Conservation (phyloP, 371 early-diverging fungal species). For the Sporodiniella umbellata region DNA sequence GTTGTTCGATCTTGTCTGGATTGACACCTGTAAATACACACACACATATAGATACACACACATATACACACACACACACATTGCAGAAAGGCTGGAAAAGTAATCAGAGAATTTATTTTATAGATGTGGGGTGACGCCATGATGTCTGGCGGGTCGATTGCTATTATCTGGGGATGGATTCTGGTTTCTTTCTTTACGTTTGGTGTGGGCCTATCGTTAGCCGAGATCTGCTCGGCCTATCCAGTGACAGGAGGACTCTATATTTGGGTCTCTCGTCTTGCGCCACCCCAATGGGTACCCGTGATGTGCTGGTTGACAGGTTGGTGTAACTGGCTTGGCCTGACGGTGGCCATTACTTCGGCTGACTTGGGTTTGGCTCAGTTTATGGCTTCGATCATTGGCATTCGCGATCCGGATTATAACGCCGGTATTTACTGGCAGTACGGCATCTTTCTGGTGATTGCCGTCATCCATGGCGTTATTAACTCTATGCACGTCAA, state of each 20-base stretch:
- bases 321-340: constrained; percentile 59
- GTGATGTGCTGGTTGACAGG: constrained; percentile 55
- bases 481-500: constrained; percentile 54
- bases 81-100: no score
- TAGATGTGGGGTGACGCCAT: constrained; percentile 57
- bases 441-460: constrained; percentile 39
- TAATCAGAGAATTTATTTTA: background rate
- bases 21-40: constrained; percentile 45
- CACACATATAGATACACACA: background rate
- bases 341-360: constrained; percentile 48
- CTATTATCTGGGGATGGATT: constrained; percentile 71
- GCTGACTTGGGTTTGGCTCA: constrained; percentile 53
- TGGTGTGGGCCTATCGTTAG: constrained; percentile 63
- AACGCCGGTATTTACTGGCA: constrained; percentile 38
- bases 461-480: constrained; percentile 50
- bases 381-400: constrained; percentile 44
- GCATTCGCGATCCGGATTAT: constrained; percentile 31
- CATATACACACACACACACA: no score
- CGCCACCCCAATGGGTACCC: constrained; percentile 53
- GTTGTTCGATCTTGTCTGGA: constrained; percentile 59
- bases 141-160: constrained; percentile 66
- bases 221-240: constrained; percentile 73
- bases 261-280: constrained; percentile 60
- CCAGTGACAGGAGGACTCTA: constrained; percentile 64
- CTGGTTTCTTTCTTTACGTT: constrained; percentile 61